Conservation (phyloP, 192 early-diverging fungal species). For the Rhizophagus prolifer region DNA sequence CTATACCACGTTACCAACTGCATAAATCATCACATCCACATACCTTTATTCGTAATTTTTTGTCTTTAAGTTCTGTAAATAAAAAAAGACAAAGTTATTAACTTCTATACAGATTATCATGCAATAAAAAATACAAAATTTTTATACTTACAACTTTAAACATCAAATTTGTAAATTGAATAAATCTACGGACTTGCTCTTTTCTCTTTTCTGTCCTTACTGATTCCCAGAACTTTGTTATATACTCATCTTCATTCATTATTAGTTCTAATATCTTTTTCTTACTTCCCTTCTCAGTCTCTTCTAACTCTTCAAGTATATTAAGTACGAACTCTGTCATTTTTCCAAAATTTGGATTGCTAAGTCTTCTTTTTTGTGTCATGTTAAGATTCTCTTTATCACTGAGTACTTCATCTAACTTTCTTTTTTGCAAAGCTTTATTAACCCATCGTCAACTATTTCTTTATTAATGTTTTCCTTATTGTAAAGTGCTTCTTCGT, state of each 20-base stretch:
- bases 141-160: slow-evolving; percentile 11
- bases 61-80: neutral
- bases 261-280: slow-evolving; percentile 9
- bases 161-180: slow-evolving; percentile 10
- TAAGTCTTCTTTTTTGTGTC: neutral
- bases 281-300: slow-evolving; percentile 3
- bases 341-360: neutral
- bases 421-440: neutral
- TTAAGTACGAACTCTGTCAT: neutral
- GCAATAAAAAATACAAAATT: neutral
- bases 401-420: no score
- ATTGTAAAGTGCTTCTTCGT: neutral
- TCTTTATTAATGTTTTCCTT: slow-evolving; percentile 19
- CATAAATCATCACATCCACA: neutral
- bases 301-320: slow-evolving; percentile 9
- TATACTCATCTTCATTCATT: neutral
- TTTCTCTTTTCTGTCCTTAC: neutral
- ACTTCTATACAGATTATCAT: neutral
- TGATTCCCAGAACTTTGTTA: neutral
- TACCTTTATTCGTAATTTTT: neutral
- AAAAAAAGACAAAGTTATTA: neutral
- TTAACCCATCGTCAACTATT: slow-evolving; percentile 21
- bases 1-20: neutral
- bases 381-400: neutral
- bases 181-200: slow-evolving; percentile 5